These are phyloP conservation scores for Acer saccharum DNA, from an alignment of 345 rosid species.

Conservation along the genomic window DNA sequence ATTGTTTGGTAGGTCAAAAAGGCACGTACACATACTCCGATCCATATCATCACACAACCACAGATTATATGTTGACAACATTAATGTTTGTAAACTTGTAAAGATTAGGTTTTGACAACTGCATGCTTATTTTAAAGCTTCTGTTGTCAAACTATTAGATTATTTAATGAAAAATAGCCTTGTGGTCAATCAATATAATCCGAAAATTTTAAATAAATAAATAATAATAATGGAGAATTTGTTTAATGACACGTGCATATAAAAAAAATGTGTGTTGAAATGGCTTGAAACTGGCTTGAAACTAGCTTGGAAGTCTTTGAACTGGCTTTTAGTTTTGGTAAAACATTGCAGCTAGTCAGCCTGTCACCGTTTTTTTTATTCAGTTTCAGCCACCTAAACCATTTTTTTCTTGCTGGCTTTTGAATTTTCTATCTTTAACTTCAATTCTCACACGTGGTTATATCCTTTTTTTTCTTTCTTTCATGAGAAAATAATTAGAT, in stretches of 20 bases:
- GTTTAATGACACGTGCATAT: slow-evolving; percentile 33
- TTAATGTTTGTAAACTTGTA: neutral
- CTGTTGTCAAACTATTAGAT: neutral
- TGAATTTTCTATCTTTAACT: neutral
- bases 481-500: neutral
- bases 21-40: slow-evolving; percentile 24
- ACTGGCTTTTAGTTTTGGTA: neutral
- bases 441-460: neutral
- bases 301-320: neutral
- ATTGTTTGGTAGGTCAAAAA: slow-evolving; percentile 35
- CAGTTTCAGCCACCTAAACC: neutral
- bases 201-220: too few relatives aligned
- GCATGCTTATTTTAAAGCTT: neutral
- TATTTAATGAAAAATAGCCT: neutral
- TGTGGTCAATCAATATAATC: slow-evolving; percentile 9
- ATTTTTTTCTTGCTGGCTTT: slow-evolving; percentile 1
- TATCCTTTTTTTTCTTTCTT: neutral
- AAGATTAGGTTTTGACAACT: neutral
- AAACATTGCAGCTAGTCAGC: neutral
- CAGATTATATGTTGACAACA: slow-evolving; percentile 5
- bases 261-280: neutral
- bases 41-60: neutral
- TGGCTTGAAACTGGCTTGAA: slow-evolving; percentile 11
- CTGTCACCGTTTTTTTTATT: neutral
- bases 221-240: neutral